phyloP scores from a whole-genome alignment of 176 grass and related monocot genomes.

The Ensete glaucum region DNA sequence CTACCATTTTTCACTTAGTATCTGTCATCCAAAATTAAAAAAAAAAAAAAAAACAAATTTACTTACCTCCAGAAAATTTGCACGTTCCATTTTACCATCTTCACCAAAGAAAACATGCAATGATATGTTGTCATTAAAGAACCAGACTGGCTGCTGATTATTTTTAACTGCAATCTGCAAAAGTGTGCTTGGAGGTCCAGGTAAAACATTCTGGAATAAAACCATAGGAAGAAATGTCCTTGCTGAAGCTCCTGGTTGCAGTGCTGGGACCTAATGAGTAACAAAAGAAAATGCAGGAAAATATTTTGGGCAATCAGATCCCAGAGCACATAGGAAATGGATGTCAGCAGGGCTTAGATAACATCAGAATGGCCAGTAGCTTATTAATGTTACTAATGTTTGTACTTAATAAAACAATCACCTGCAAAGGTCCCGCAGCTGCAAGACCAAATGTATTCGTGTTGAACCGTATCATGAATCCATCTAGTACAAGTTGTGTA shows the following conservation, averaged over 20 bases:
- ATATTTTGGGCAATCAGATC: conserved; percentile 4
- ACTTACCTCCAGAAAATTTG: conserved; percentile 80
- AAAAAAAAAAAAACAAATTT: background rate
- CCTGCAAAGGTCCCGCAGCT: conserved; percentile 84
- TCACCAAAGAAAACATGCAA: conserved; percentile 78
- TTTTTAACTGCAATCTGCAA: conserved; percentile 96
- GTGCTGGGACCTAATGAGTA: conserved; percentile 48
- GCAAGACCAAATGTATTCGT: conserved; percentile 94
- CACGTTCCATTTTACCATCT: conserved; percentile 91
- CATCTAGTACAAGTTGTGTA: conserved; percentile 59
- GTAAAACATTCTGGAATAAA: conserved; percentile 67
- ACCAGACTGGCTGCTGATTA: conserved; percentile 97
- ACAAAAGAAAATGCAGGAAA: conserved; percentile 15
- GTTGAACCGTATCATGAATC: conserved; percentile 99
- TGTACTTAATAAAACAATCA: conserved; percentile 11
- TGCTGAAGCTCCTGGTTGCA: conserved; percentile 75
- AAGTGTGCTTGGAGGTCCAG: conserved; percentile 56
- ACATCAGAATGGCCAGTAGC: too few species aligned
- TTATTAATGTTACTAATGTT: too few species aligned
- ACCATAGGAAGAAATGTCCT: conserved; percentile 83
- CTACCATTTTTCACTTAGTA: background rate
- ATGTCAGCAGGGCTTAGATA: background rate
- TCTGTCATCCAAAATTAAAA: background rate
- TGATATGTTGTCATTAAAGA: conserved; percentile 74
- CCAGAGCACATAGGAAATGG: background rate